Conservation (phyloP, 352 stramenopile genomes). For the Globisporangium parvum region DNA sequence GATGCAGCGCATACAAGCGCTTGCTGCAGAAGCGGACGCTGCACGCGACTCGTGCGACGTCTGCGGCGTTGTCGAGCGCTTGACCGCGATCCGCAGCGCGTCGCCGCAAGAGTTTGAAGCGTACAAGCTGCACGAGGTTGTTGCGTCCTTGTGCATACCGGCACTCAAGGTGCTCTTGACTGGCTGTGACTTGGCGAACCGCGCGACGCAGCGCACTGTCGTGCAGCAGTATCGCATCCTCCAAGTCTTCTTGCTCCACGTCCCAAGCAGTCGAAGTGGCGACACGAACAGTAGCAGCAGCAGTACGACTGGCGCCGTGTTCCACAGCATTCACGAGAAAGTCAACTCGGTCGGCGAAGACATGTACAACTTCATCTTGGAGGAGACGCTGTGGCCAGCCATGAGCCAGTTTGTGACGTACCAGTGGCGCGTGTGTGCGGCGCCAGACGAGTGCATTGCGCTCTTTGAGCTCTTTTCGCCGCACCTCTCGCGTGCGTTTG, state of each 20-base stretch:
- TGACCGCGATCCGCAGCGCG: slow-evolving; percentile 34
- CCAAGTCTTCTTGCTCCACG: slow-evolving; percentile 55
- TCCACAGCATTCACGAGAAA: slow-evolving; percentile 67
- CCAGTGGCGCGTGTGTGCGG: slow-evolving; percentile 43
- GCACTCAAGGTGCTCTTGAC: slow-evolving; percentile 43
- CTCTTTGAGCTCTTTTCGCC: slow-evolving; percentile 43
- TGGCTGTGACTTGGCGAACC: slow-evolving; percentile 26
- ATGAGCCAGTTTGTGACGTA: slow-evolving; percentile 64
- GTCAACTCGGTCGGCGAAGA: slow-evolving; percentile 46
- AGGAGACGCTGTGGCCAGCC: slow-evolving; percentile 67
- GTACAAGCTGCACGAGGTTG: slow-evolving; percentile 64
- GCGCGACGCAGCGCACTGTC: slow-evolving; percentile 4
- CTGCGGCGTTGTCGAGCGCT: slow-evolving; percentile 28
- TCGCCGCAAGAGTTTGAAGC: slow-evolving; percentile 70
- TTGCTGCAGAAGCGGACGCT: slow-evolving; percentile 23
- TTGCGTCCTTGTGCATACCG: slow-evolving; percentile 62
- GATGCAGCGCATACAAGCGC: slow-evolving; percentile 30
- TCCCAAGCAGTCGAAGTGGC: slow-evolving; percentile 10
- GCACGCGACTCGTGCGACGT: slow-evolving; percentile 23
- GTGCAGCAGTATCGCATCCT: slow-evolving; percentile 49
- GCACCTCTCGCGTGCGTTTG: slow-evolving; percentile 44
- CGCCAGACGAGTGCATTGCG: slow-evolving; percentile 31
- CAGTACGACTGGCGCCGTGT: slow-evolving; percentile 16
- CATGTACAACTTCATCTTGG: slow-evolving; percentile 73
- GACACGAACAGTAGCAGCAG: neutral